Evolutionary conservation across 2,329 filamentous ascomycete species (phyloP), one percentile per base, ranked within the genome.

Genomic region (Exophiala phaeomuriformis): DNA sequence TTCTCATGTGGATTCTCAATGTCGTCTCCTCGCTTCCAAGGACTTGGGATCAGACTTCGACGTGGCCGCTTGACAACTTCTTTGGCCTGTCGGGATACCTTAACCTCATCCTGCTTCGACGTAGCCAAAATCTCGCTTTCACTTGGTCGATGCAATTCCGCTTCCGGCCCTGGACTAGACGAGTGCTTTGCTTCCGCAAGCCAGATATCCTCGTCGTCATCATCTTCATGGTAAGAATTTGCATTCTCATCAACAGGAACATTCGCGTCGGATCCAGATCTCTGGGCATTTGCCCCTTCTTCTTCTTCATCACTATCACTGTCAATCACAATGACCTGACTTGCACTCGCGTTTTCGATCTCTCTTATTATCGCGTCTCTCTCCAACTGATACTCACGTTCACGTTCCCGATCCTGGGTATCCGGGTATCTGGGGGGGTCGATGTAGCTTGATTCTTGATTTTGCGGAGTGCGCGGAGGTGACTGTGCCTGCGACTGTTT

Each of bases 141-240:
- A n/a, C 12, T 10, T 29, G 37, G 19, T 46, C 29, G 31, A 19
- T 28, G 8, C 4, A 33, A 3, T 2, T 37, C 32, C 12, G 37
- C 4, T 2, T 66, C 62, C 8, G 66, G 66, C 7, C 64, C 58
- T 19, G 66, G 61, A 40, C 66, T 69, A 40, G 68, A 64, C 46
- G 72, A 67, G 59, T 73, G 70, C 58, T 71, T 68, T 9, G 64
- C 65, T 53, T 66, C 61, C 28, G 56, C 58, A 57, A 75, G 72
- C 74, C 74, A 76, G 30, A 76, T 75, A 49, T 76, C 73, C 47
- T 69, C 70, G 52, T 69, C 70, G 9, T 66, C 71, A 37, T 69
- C 70, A 6, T 12, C 29, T 9, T 45, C 12, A 10, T 51, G 43
- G 6, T 54, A 46, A 7, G 59, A 57, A 2, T 59, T 51, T 36